These are phyloP conservation scores for Mercurialis annua DNA, from an alignment of 345 rosid species.

Conservation along the genomic window DNA sequence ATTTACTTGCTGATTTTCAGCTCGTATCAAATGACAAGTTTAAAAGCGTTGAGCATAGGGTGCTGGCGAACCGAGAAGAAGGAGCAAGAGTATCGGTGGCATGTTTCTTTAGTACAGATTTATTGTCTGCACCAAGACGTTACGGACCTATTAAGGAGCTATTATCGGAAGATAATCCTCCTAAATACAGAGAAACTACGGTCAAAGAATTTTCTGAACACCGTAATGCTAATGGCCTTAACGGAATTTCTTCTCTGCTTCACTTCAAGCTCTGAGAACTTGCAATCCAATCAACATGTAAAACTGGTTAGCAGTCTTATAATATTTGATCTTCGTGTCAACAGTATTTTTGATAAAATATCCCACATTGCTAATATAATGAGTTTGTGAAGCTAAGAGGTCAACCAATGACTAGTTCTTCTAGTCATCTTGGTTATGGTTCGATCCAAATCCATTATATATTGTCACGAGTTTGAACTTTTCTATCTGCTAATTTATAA, in stretches of 20 bases:
- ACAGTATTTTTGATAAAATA: too few species aligned
- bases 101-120: not conserved
- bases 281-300: too few species aligned
- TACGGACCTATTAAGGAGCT: slow-evolving; percentile 25
- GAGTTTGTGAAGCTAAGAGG: too few species aligned
- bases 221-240: not conserved
- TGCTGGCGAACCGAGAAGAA: slow-evolving; percentile 2
- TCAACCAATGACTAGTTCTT: too few species aligned
- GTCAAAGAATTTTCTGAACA: not conserved
- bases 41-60: slow-evolving; percentile 14
- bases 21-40: slow-evolving; percentile 26
- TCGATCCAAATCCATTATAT: too few species aligned
- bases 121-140: not conserved
- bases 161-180: slow-evolving; percentile 22
- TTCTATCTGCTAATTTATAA: too few species aligned
- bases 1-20: slow-evolving; percentile 1
- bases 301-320: too few species aligned
- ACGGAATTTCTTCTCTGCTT: slow-evolving; percentile 5
- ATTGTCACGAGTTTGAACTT: too few species aligned
- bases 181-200: slow-evolving; percentile 16
- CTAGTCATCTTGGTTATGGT: too few species aligned
- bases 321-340: too few species aligned
- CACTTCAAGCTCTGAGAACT: slow-evolving; percentile 6
- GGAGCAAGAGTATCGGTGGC: slow-evolving; percentile 22
- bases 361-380: too few species aligned